These are phyloP conservation scores for Eutypa lata DNA, from an alignment of 2,329 filamentous ascomycete genomes.

Conservation along the genomic window DNA sequence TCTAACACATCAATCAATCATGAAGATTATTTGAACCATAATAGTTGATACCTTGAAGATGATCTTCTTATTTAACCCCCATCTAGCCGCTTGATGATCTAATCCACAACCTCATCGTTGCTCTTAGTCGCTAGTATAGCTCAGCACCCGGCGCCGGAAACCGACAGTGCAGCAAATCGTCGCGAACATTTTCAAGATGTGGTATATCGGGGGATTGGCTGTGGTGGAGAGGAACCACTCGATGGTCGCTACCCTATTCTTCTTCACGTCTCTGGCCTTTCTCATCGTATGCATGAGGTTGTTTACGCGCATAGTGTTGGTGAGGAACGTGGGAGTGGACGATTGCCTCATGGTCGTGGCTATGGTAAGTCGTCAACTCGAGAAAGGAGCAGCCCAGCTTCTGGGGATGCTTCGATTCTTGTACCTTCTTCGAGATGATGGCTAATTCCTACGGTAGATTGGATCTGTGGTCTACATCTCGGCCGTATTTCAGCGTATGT, in stretches of 20 bases:
- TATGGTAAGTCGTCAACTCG: slow-evolving; percentile 7
- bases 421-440: not conserved
- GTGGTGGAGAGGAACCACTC: slow-evolving; percentile 9
- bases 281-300: slow-evolving; percentile 13
- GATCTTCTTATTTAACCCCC: no score
- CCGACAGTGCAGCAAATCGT: no score
- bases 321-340: slow-evolving; percentile 16
- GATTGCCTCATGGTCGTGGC: slow-evolving; percentile 15
- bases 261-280: slow-evolving; percentile 17
- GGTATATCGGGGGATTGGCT: slow-evolving; percentile 5
- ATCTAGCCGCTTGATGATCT: not conserved
- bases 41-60: no score
- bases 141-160: no score
- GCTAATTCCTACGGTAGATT: slow-evolving; percentile 3
- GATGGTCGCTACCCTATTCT: slow-evolving; percentile 11
- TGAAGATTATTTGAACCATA: no score
- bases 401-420: not conserved
- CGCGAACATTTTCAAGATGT: slow-evolving; percentile 1
- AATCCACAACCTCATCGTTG: not conserved
- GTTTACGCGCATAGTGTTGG: slow-evolving; percentile 11
- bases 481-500: slow-evolving; percentile 16
- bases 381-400: not conserved
- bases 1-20: no score
- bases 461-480: slow-evolving; percentile 16
- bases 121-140: no score